Conservation (phyloP, 768 basidiomycete species). For the Termitomyces sp. region DNA sequence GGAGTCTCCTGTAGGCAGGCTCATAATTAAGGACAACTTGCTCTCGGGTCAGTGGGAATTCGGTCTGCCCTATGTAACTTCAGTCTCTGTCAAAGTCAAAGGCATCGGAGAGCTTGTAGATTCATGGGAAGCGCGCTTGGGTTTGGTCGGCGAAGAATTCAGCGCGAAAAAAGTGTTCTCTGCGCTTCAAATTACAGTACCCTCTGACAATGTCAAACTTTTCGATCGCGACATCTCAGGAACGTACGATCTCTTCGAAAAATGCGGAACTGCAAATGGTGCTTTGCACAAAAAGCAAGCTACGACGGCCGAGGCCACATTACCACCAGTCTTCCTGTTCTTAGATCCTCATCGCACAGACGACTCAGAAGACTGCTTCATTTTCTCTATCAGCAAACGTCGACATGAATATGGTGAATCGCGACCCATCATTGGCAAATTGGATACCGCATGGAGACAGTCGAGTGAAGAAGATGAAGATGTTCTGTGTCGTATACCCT, state of each 20-base stretch:
- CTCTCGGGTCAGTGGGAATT: constrained; percentile 77
- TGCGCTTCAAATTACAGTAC: constrained; percentile 58
- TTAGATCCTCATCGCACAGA: constrained; percentile 86
- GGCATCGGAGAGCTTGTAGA: constrained; percentile 69
- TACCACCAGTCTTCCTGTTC: constrained; percentile 74
- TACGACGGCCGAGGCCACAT: constrained; percentile 35
- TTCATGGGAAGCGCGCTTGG: constrained; percentile 82
- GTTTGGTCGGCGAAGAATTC: constrained; percentile 61
- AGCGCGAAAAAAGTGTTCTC: constrained; percentile 67
- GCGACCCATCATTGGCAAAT: constrained; percentile 69
- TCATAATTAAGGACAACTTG: constrained; percentile 53
- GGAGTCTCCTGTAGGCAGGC: constrained; percentile 72
- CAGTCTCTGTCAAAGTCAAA: constrained; percentile 57
- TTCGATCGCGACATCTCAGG: constrained; percentile 85
- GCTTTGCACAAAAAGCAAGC: constrained; percentile 69
- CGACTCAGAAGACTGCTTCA: constrained; percentile 73
- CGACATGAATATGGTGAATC: constrained; percentile 81
- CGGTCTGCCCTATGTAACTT: constrained; percentile 59
- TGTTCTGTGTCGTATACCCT: constrained; percentile 57
- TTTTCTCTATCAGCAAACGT: constrained; percentile 76
- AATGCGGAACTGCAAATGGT: constrained; percentile 85
- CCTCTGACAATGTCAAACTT: constrained; percentile 34
- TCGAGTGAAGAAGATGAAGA: constrained; percentile 42
- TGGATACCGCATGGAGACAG: constrained; percentile 80
- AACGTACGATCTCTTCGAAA: constrained; percentile 70